Evolutionary conservation across 805 yeast species (phyloP).

Genomic region (Saccharomycopsis javanensis): DNA sequence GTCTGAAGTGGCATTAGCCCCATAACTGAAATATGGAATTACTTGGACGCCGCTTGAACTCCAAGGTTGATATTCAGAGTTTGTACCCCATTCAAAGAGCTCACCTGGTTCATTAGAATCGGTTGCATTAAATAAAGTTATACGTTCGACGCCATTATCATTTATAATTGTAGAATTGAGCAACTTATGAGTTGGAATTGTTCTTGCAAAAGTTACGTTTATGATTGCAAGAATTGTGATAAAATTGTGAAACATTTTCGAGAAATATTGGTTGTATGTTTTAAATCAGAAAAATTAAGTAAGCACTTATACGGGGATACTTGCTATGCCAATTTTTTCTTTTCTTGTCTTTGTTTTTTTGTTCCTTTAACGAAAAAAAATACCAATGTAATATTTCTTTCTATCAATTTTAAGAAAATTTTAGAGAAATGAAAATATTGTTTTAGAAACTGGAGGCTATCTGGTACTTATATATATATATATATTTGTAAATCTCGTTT

Average conservation of each 20-base stretch:
- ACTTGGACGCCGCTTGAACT: conserved; percentile 15
- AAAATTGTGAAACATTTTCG: neutral
- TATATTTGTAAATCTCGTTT: too few relatives aligned
- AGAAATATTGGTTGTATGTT: neutral
- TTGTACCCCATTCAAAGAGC: conserved; percentile 7
- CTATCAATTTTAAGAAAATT: too few relatives aligned
- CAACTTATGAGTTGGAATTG: too few relatives aligned
- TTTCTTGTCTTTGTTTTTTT: too few relatives aligned
- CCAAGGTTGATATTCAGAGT: conserved; percentile 8
- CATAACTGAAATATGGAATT: conserved; percentile 18
- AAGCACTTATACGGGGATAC: too few relatives aligned
- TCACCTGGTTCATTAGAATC: neutral
- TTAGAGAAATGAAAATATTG: too few relatives aligned
- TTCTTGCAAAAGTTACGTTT: neutral
- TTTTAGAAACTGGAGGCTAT: too few relatives aligned
- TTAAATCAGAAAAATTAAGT: too few relatives aligned
- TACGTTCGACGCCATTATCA: conserved; percentile 9
- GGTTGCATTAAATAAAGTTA: conserved; percentile 5
- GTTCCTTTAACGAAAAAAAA: too few relatives aligned
- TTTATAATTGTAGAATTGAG: neutral
- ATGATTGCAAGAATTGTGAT: neutral
- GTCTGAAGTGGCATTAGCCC: conserved; percentile 12
- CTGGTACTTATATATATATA: too few relatives aligned
- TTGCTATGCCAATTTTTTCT: too few relatives aligned
- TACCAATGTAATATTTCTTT: too few relatives aligned